phyloP scores from a whole-genome alignment of 345 rosid genomes.

The Moricandia moricandioides region DNA sequence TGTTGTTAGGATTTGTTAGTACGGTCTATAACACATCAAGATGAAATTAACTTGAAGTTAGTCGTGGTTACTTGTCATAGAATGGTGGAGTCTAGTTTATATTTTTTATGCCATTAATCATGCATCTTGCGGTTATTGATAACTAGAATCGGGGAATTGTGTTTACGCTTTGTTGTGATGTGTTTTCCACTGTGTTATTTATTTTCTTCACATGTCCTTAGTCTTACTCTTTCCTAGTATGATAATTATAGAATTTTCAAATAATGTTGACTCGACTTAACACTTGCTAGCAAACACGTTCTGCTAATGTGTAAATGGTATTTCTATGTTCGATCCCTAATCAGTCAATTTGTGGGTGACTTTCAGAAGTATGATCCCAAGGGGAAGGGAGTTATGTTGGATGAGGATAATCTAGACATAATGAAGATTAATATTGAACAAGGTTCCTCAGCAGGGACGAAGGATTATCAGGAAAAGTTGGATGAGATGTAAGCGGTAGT shows the following conservation, averaged over 20 bases:
- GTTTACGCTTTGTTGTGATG: neutral
- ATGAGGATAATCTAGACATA: constrained; percentile 25
- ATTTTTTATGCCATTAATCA: neutral
- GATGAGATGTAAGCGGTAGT: constrained; percentile 64
- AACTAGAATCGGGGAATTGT: neutral
- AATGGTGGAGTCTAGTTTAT: neutral
- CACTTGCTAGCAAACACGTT: neutral
- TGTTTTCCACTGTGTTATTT: neutral
- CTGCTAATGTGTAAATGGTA: neutral
- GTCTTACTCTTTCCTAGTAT: neutral
- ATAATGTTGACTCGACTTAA: neutral
- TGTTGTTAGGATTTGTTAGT: neutral
- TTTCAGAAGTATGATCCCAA: constrained; percentile 41
- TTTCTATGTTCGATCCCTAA: neutral
- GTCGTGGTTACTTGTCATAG: neutral
- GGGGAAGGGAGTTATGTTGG: constrained; percentile 46
- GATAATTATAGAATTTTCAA: neutral
- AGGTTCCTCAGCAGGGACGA: constrained; percentile 26
- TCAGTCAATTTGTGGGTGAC: neutral
- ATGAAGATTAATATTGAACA: constrained; percentile 23
- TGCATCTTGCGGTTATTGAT: neutral
- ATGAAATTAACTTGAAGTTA: neutral
- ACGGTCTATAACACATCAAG: neutral
- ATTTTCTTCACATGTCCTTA: neutral
- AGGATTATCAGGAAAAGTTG: constrained; percentile 48